Evolutionary conservation across 2,329 filamentous ascomycete genomes (phyloP), one percentile per base, ranked within the genome.

Genomic region (Zopfia rhizophila): DNA sequence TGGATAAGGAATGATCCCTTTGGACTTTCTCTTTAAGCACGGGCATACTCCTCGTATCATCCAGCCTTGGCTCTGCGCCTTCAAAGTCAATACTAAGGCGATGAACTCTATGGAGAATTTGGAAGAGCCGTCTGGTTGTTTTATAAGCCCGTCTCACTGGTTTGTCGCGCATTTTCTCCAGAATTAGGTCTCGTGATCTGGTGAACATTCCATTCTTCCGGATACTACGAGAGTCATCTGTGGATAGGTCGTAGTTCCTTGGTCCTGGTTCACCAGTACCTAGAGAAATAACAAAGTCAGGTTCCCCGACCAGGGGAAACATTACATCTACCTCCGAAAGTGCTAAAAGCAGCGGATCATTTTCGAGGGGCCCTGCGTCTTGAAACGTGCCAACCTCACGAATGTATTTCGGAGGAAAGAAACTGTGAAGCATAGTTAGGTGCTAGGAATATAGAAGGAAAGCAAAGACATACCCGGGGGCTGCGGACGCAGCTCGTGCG

Each of bases 251-350:
- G 25, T 45, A 42, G 43, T 27, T 38, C 14, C 11, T 37, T 39
- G 32, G 21, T 36, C 16, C 41, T 38, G 33, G 48, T 40, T 55
- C 23, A 38, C 56, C 28, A 33, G 51, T 59, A 21, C 56, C 51
- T 42, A 56, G 33, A 19, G 48, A 59, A 38, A 59, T 48, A 29
- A 59, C 36, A 53, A 59, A 56, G 53, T 59, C 39, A 43, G 48
- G 56, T 37, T 55, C 42, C 36, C 42, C 30, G 41, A 35, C 23
- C 5, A 38, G 38, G 4, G 43, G 53, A 46, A 55, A 57, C 21
- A 57, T 17, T 17, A 43, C 51, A 33, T 22, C 19, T 25, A 50
- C 35, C 48, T 59, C 51, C 13, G 35, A 52, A 19, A 59, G 53
- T 18, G 43, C 56, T 33, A 16, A 57, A 24, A 55, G 18, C 21